These are phyloP conservation scores for Grifola frondosa DNA, from an alignment of 1,284 basidiomycete genomes.

Conservation along the genomic window DNA sequence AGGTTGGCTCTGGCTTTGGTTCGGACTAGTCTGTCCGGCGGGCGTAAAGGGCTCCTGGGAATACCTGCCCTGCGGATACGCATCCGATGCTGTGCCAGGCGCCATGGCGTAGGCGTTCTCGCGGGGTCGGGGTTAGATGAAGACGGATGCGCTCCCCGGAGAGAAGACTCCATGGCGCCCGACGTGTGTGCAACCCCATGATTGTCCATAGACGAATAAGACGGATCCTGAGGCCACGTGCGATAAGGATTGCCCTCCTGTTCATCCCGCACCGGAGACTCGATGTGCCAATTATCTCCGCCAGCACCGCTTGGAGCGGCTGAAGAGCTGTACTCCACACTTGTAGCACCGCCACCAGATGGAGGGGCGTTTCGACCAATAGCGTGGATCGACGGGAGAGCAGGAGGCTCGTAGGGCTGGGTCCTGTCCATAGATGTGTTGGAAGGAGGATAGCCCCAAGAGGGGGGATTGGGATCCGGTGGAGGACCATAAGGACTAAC, in stretches of 20 bases:
- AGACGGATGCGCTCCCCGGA: conserved; percentile 28
- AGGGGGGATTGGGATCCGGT: conserved; percentile 31
- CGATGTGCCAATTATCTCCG: conserved; percentile 28
- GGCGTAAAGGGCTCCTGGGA: conserved; percentile 36
- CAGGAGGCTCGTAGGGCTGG: conserved; percentile 49
- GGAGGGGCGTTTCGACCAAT: conserved; percentile 21
- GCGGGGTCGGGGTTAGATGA: conserved; percentile 26
- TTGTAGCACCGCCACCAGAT: conserved; percentile 18
- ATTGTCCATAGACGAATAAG: conserved; percentile 34
- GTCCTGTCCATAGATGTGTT: conserved; percentile 46
- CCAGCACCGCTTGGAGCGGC: conserved; percentile 20
- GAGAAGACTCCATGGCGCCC: conserved; percentile 32
- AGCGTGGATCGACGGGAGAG: conserved; percentile 25
- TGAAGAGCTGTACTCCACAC: conserved; percentile 24
- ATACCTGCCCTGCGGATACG: conserved; percentile 28
- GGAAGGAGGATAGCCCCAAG: conserved; percentile 55
- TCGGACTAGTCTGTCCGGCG: conserved; percentile 17
- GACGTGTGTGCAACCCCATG: conserved; percentile 20
- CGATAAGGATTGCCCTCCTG: conserved; percentile 36
- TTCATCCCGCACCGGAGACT: conserved; percentile 32
- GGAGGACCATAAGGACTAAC: conserved; percentile 25
- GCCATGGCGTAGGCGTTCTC: conserved; percentile 28
- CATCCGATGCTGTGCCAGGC: conserved; percentile 22
- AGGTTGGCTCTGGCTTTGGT: conserved; percentile 18
- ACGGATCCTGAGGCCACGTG: conserved; percentile 38